Percentiles rank a stretch among this genome's conserved stretches.
These are phyloP conservation scores for Abortiporus biennis DNA, from an alignment of 1,284 basidiomycete species.

Conservation along the genomic window DNA sequence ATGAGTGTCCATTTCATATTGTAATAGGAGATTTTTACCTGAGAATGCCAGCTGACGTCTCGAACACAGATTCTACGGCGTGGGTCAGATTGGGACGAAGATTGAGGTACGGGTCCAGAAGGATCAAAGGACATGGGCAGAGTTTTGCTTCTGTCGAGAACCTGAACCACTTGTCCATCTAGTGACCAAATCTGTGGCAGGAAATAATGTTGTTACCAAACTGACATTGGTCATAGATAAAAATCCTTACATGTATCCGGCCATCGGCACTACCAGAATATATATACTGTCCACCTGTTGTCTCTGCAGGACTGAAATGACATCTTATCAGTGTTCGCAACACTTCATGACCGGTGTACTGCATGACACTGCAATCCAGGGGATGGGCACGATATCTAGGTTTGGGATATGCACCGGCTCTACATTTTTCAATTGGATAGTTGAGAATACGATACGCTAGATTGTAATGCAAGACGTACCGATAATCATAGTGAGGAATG, in stretches of 20 bases:
- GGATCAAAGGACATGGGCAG: slow-evolving; percentile 68
- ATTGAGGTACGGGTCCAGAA: slow-evolving; percentile 44
- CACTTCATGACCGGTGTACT: slow-evolving; percentile 91
- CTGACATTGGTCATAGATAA: too few species aligned
- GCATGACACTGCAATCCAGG: slow-evolving; percentile 92
- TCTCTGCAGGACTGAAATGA: slow-evolving; percentile 89
- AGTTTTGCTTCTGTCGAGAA: slow-evolving; percentile 77
- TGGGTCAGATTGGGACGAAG: slow-evolving; percentile 14
- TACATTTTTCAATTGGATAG: slow-evolving; percentile 20
- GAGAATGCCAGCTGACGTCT: slow-evolving; percentile 89
- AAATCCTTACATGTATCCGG: slow-evolving; percentile 62
- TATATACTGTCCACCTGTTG: slow-evolving; percentile 90
- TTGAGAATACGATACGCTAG: background rate
- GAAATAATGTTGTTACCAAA: slow-evolving; percentile 10
- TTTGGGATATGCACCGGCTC: slow-evolving; percentile 61
- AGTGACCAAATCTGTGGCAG: slow-evolving; percentile 87
- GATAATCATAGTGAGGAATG: slow-evolving; percentile 73
- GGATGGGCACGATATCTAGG: slow-evolving; percentile 66
- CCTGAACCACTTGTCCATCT: slow-evolving; percentile 80
- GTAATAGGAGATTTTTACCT: slow-evolving; percentile 31
- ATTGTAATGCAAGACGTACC: slow-evolving; percentile 33
- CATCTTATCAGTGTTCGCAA: slow-evolving; percentile 91
- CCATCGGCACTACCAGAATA: slow-evolving; percentile 91
- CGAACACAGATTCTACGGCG: slow-evolving; percentile 62
- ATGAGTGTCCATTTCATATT: background rate